Conservation (phyloP, 2,329 filamentous ascomycete species). For the Beauveria rudraprayagi region DNA sequence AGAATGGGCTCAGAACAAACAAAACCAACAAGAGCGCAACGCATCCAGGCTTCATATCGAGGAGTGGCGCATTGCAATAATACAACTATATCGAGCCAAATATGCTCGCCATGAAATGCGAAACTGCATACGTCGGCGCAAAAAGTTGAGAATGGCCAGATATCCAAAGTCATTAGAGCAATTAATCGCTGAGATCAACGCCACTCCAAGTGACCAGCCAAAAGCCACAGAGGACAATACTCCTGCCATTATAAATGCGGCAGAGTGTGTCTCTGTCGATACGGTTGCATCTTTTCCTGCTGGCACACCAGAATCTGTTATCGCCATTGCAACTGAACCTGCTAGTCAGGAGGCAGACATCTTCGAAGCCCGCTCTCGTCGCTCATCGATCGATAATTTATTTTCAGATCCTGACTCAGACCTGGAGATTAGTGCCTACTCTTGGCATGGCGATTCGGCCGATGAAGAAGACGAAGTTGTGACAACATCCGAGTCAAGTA, state of each 20-base stretch:
- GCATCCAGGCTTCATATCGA: constrained; percentile 30
- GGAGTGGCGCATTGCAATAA: constrained; percentile 28
- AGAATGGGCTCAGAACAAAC: constrained; percentile 36
- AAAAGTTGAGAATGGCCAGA: constrained; percentile 24
- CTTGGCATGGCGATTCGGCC: neutral
- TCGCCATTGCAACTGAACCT: neutral
- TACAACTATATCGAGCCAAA: constrained; percentile 21
- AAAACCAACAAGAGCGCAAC: constrained; percentile 25
- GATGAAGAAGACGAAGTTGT: neutral
- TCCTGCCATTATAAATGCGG: neutral
- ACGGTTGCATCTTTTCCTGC: too few species aligned
- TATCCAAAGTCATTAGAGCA: constrained; percentile 18
- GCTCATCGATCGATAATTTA: neutral
- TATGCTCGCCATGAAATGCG: constrained; percentile 32
- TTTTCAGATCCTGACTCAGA: constrained; percentile 1
- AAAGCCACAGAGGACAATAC: neutral
- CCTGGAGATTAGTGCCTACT: neutral
- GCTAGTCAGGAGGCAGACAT: neutral
- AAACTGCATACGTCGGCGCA: constrained; percentile 34
- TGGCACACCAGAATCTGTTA: neutral
- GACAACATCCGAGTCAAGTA: neutral
- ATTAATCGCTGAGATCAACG: constrained; percentile 13
- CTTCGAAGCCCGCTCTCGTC: neutral
- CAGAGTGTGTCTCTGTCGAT: neutral
- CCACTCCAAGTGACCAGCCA: constrained; percentile 7